Evolutionary conservation across 805 yeast species (phyloP).

Genomic region (Lipomyces sp.): DNA sequence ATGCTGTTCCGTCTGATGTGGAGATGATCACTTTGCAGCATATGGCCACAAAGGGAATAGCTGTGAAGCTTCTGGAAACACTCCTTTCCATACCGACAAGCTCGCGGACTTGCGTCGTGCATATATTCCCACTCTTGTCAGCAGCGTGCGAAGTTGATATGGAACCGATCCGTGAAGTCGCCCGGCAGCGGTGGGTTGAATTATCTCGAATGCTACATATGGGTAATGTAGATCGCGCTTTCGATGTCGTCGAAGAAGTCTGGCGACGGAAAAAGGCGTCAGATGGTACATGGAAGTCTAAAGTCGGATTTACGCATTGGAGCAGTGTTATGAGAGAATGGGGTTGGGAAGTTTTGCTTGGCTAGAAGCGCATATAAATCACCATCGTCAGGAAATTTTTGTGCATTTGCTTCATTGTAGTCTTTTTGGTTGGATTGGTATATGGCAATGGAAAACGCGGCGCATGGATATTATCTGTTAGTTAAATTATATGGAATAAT

Average conservation of each 20-base stretch:
- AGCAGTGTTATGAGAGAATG: constrained; percentile 72
- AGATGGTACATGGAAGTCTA: constrained; percentile 29
- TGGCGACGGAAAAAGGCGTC: constrained; percentile 56
- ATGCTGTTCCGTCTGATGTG: constrained; percentile 1
- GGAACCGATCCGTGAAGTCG: constrained; percentile 67
- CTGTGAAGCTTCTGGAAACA: constrained; percentile 63
- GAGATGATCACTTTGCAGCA: background rate
- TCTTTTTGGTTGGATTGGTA: background rate
- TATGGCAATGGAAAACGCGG: background rate
- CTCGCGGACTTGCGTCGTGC: constrained; percentile 61
- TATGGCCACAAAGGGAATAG: constrained; percentile 39
- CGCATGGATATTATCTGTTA: background rate
- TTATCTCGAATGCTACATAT: constrained; percentile 62
- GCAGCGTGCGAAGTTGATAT: constrained; percentile 68
- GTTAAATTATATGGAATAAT: too few relatives aligned
- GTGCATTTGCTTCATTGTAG: too few relatives aligned
- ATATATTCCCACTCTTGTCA: constrained; percentile 67
- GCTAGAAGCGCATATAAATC: constrained; percentile 40
- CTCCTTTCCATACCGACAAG: constrained; percentile 66
- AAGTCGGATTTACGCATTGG: constrained; percentile 57
- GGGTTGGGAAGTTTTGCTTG: constrained; percentile 75
- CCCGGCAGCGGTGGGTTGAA: constrained; percentile 60
- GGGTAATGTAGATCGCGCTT: constrained; percentile 67
- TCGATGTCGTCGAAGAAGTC: constrained; percentile 72
- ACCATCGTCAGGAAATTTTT: too few relatives aligned